Base-by-base conservation (phyloP, 106 monocot species). In the Xerophyta viscosa region DNA sequence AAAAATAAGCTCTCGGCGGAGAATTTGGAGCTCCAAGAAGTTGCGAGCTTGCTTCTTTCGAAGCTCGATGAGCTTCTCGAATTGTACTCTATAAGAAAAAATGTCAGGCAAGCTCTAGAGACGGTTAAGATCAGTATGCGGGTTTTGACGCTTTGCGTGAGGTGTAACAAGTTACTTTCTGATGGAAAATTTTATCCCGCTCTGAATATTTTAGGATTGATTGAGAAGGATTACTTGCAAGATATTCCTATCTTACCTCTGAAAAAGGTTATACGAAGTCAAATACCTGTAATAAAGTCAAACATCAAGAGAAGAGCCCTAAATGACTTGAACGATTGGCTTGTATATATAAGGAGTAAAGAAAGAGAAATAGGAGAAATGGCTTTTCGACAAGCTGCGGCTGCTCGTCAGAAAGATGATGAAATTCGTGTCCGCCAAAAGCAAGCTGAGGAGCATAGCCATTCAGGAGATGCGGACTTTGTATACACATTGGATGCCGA, bases 31-130 rank as follows among this genome's bases (percentile, higher is more conserved):
- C 47, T 66, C 28, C 66, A 66, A 50, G 57, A 66, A 27, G 47
- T 58, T 22, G 36, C 57, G 5, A 57, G 48, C 48, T 26, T 57
- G 11, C 57, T 66, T 7, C 56, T 66, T 4, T 1, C 39, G 37
- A 66, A 49, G 37, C 33, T 66, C 9, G 66, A 66, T 28, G 66
- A 66, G 48, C 47, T 66, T 19, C 48, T 66, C 27, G 66, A 66
- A 37, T 27, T 46, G 45, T 57, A 50, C 14, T 56, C 57, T 1
- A 45, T 58, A 28, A 57, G 46, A 48, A 57, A 66, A 41, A 66
- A 66, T 18, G 27, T 57, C 20, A 27, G 20, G 29, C 46, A 57
- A 24, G 66, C 66, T 17, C 14, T 57, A 17, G 3, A 20, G 37
- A 57, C 36, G 19, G 22, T 66, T 15, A 48, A 57, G 48, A n/a